These are phyloP conservation scores for Clarireedia paspali DNA, from an alignment of 2,329 filamentous ascomycete species.

Conservation along the genomic window DNA sequence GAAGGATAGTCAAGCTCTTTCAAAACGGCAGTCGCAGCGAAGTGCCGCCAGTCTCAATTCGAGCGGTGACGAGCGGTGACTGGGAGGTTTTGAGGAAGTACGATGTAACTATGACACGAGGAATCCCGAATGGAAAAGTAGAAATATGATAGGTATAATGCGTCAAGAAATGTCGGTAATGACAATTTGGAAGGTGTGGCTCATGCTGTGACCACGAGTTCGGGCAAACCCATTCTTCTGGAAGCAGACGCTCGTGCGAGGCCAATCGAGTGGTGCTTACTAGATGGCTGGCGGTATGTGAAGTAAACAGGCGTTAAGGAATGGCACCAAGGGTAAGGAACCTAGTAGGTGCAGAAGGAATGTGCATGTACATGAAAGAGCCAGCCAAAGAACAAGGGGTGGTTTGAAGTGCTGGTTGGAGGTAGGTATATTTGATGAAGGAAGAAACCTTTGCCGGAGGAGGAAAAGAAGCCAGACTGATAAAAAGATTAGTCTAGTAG, in stretches of 20 bases:
- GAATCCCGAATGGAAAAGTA: slow-evolving; percentile 12
- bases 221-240: slow-evolving; percentile 27
- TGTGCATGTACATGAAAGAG: slow-evolving; percentile 13
- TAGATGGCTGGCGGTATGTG: slow-evolving; percentile 14
- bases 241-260: slow-evolving; percentile 26
- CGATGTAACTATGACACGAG: slow-evolving; percentile 11
- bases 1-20: slow-evolving; percentile 10
- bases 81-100: slow-evolving; percentile 13
- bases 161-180: slow-evolving; percentile 19
- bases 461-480: not conserved
- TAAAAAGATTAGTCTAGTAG: not conserved
- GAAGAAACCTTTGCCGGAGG: not conserved
- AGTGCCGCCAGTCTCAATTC: slow-evolving; percentile 23
- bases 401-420: slow-evolving; percentile 16
- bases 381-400: slow-evolving; percentile 14
- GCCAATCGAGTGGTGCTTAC: slow-evolving; percentile 12
- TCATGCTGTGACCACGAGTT: slow-evolving; percentile 26
- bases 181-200: slow-evolving; percentile 22
- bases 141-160: slow-evolving; percentile 16
- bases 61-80: slow-evolving; percentile 12
- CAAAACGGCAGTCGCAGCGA: slow-evolving; percentile 21
- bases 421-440: slow-evolving; percentile 10
- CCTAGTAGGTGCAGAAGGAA: slow-evolving; percentile 22
- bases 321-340: slow-evolving; percentile 17
- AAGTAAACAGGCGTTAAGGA: slow-evolving; percentile 16